Percentiles rank a stretch among this genome's conserved stretches.
Evolutionary conservation across 108 stramenopile species (phyloP).

Genomic region (Seminavis robusta): DNA sequence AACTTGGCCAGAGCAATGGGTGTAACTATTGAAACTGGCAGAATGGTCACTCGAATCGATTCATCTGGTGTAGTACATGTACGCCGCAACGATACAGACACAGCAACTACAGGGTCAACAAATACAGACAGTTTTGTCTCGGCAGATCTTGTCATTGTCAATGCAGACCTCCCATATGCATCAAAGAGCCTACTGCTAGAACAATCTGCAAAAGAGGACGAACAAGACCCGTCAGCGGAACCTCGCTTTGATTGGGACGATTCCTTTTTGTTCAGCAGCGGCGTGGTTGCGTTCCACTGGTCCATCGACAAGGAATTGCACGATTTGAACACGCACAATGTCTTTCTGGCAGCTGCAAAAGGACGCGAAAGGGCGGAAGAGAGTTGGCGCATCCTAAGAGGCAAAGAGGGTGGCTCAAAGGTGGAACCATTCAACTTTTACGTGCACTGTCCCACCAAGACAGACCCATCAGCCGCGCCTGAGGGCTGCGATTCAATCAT

Average conservation of each 20-base stretch:
- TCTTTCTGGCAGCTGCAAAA: slow-evolving; percentile 64
- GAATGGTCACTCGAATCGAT: slow-evolving; percentile 16
- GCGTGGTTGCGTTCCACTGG: slow-evolving; percentile 91
- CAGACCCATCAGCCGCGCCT: slow-evolving; percentile 77
- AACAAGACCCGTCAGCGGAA: neutral
- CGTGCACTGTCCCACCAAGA: slow-evolving; percentile 71
- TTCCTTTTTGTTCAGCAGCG: slow-evolving; percentile 64
- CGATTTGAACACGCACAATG: slow-evolving; percentile 84
- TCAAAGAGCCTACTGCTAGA: slow-evolving; percentile 65
- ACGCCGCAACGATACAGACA: slow-evolving; percentile 8
- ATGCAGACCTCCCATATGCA: slow-evolving; percentile 87
- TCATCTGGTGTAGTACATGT: too few species aligned
- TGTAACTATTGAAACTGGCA: slow-evolving; percentile 39
- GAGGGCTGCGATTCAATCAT: slow-evolving; percentile 81
- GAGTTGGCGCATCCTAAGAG: slow-evolving; percentile 64
- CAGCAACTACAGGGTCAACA: too few species aligned
- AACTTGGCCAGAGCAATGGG: slow-evolving; percentile 45
- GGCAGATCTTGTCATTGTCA: slow-evolving; percentile 84
- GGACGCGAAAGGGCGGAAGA: slow-evolving; percentile 38
- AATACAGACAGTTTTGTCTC: slow-evolving; percentile 46
- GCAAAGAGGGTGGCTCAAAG: neutral
- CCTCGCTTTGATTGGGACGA: slow-evolving; percentile 73
- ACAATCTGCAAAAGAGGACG: slow-evolving; percentile 3
- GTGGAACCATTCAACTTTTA: slow-evolving; percentile 97
- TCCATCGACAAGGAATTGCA: slow-evolving; percentile 50